Percentiles rank a stretch among this genome's conserved stretches.
Conservation (phyloP, 768 basidiomycete species). For the Basidioascus undulatus region DNA sequence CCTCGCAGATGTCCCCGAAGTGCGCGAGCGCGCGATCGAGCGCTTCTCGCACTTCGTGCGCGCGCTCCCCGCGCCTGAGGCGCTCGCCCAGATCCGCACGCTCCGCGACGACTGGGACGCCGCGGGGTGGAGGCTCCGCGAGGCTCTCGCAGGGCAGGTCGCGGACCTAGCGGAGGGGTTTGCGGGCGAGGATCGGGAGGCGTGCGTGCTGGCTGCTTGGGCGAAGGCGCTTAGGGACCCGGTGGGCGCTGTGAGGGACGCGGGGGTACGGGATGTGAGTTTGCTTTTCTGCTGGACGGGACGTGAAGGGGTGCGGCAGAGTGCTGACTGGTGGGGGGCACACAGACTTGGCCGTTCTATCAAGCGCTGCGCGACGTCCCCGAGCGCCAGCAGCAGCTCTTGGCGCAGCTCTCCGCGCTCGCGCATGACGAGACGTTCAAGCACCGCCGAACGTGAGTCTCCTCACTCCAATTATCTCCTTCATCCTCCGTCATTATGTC, state of each 20-base stretch:
- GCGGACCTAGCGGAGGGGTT: conserved; percentile 24
- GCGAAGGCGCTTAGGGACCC: conserved; percentile 39
- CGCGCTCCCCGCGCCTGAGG: no score
- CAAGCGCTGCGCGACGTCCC: background rate
- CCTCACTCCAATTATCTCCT: no score
- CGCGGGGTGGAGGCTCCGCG: conserved; percentile 55
- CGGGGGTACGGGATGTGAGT: conserved; percentile 41
- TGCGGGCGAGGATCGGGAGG: conserved; percentile 22
- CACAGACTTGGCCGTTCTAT: conserved; percentile 2
- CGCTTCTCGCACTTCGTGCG: conserved; percentile 35
- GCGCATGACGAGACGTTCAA: conserved; percentile 9
- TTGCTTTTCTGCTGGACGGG: no score
- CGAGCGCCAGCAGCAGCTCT: conserved; percentile 8
- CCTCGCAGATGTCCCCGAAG: conserved; percentile 42
- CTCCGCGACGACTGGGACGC: conserved; percentile 34
- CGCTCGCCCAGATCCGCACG: conserved; percentile 27
- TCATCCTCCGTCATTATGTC: no score
- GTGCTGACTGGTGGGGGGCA: conserved; percentile 1
- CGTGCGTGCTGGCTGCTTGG: conserved; percentile 29
- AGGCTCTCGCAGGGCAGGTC: conserved; percentile 34
- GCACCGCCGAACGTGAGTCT: no score
- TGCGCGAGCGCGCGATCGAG: conserved; percentile 45
- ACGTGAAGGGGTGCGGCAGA: no score
- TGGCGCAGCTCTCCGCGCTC: conserved; percentile 13
- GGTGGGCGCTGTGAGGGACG: conserved; percentile 58